These are phyloP conservation scores for Graphilbum fragrans DNA, from an alignment of 2,329 filamentous ascomycete genomes.

Conservation along the genomic window DNA sequence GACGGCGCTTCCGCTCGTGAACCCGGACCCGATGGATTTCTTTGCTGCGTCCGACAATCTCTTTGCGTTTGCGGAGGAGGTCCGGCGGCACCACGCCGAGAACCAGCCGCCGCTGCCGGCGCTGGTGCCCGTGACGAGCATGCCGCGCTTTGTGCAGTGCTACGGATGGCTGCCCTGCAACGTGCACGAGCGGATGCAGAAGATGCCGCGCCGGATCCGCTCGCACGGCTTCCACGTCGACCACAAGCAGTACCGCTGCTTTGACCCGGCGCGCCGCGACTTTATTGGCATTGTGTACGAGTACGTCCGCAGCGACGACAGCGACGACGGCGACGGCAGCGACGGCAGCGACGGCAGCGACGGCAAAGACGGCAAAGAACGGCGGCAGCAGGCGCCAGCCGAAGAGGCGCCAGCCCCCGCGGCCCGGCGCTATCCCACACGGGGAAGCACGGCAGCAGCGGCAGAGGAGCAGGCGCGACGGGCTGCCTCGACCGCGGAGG, in stretches of 20 bases:
- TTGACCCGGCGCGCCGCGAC: slow-evolving; percentile 2
- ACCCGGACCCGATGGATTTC: not conserved
- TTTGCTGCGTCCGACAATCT: not conserved
- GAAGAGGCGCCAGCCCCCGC: not conserved
- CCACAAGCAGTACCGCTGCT: not conserved
- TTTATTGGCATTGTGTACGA: slow-evolving; percentile 6
- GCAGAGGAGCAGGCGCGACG: not conserved
- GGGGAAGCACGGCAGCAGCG: not conserved
- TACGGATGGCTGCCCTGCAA: slow-evolving; percentile 5
- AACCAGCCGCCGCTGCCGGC: not conserved
- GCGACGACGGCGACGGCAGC: not conserved
- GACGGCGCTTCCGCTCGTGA: not conserved
- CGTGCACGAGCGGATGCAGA: slow-evolving; percentile 2
- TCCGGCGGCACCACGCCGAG: not conserved
- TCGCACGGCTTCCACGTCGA: not conserved
- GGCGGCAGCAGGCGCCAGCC: not conserved
- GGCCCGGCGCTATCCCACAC: slow-evolving; percentile 1
- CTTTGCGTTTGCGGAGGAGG: not conserved
- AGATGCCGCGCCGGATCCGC: slow-evolving; percentile 2
- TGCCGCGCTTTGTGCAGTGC: slow-evolving; percentile 5
- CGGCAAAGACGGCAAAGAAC: not conserved
- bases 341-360: not conserved
- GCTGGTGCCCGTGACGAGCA: slow-evolving; percentile 1
- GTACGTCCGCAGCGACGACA: slow-evolving; percentile 1
- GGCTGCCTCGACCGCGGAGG: not conserved